These are phyloP conservation scores for Annulohypoxylon maeteangense DNA, from an alignment of 495 filamentous ascomycete species.

Conservation along the genomic window DNA sequence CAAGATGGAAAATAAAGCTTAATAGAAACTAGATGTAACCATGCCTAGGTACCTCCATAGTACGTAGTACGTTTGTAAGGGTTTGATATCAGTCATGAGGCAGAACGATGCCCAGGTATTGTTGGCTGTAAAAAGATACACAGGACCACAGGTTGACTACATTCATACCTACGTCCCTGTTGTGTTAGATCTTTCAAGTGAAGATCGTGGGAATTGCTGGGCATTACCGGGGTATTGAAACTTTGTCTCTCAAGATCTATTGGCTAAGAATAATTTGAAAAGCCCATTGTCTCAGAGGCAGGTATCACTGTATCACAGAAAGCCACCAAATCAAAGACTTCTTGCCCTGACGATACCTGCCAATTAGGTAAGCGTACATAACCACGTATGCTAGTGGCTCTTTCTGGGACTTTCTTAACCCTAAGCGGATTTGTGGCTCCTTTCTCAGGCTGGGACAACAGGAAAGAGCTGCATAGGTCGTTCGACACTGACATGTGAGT, in stretches of 20 bases:
- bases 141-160: background rate
- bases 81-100: background rate
- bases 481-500: conserved; percentile 38
- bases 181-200: no score
- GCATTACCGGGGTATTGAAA: background rate
- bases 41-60: background rate
- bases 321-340: background rate
- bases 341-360: conserved; percentile 33
- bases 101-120: no score
- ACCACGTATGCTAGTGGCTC: conserved; percentile 5
- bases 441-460: conserved; percentile 11
- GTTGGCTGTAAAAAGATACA: no score
- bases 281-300: conserved; percentile 18
- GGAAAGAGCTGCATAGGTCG: conserved; percentile 20
- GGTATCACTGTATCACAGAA: conserved; percentile 12
- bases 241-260: background rate
- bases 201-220: background rate
- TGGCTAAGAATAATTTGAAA: background rate
- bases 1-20: background rate
- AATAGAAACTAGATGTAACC: background rate
- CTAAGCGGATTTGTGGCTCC: conserved; percentile 9
- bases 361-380: conserved; percentile 15
- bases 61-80: background rate
- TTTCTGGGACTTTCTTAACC: conserved; percentile 13
- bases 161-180: background rate